These are phyloP conservation scores for Naumovozyma castellii DNA, from an alignment of 805 yeast species.

Conservation along the genomic window DNA sequence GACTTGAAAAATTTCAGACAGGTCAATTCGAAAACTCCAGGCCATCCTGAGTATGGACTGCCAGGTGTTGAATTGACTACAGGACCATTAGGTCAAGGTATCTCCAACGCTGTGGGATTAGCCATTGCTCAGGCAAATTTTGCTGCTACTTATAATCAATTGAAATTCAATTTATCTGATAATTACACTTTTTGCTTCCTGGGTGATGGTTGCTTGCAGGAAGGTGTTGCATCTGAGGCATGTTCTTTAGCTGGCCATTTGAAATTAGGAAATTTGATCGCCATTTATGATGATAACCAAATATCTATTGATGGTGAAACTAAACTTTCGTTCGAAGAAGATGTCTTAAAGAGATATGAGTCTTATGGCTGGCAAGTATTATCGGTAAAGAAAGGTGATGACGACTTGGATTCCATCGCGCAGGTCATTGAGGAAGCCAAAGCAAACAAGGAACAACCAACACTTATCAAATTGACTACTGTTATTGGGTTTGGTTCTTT, in stretches of 20 bases:
- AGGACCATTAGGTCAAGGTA: constrained; percentile 98
- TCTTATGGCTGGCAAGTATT: constrained; percentile 91
- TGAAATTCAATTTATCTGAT: constrained; percentile 56
- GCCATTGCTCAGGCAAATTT: constrained; percentile 89
- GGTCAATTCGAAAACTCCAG: constrained; percentile 85
- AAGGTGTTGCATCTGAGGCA: constrained; percentile 95
- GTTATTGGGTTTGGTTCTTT: constrained; percentile 91
- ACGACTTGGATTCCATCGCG: constrained; percentile 59
- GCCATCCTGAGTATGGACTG: constrained; percentile 89
- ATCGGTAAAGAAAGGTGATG: constrained; percentile 71
- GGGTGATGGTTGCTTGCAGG: constrained; percentile 98
- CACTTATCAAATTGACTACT: constrained; percentile 79
- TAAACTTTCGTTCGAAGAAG: constrained; percentile 84
- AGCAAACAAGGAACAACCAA: constrained; percentile 69
- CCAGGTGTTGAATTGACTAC: constrained; percentile 97
- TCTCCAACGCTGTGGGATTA: constrained; percentile 89
- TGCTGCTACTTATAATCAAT: constrained; percentile 90
- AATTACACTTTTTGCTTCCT: constrained; percentile 67
- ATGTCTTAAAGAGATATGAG: constrained; percentile 74
- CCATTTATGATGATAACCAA: constrained; percentile 93
- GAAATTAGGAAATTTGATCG: constrained; percentile 84
- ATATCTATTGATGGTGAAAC: constrained; percentile 96
- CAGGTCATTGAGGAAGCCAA: constrained; percentile 77
- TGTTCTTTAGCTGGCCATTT: constrained; percentile 93
- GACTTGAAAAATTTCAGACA: constrained; percentile 90